phyloP scores from a whole-genome alignment of 2,329 filamentous ascomycete species.

The Colletotrichum shisoi region DNA sequence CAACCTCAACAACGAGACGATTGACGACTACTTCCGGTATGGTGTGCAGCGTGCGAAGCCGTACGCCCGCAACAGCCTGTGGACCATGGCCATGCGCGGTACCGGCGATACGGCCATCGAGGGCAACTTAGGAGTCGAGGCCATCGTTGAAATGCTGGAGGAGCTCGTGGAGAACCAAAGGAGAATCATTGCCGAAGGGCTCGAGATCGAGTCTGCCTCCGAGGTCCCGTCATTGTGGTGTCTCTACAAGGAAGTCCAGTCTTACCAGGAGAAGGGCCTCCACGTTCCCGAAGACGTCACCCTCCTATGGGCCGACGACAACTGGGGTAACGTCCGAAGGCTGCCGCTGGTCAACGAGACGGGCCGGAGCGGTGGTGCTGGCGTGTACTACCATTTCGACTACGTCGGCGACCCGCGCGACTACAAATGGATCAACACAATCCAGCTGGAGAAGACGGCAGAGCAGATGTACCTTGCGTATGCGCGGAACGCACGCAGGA shows the following conservation, averaged over 20 bases:
- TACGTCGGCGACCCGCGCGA: constrained; percentile 59
- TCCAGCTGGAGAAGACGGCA: constrained; percentile 67
- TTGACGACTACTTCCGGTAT: constrained; percentile 73
- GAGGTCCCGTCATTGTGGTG: constrained; percentile 75
- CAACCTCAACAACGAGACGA: constrained; percentile 72
- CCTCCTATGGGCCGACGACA: constrained; percentile 74
- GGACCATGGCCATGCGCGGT: constrained; percentile 76
- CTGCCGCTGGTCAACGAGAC: constrained; percentile 68
- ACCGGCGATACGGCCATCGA: constrained; percentile 70
- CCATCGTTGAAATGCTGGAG: constrained; percentile 67
- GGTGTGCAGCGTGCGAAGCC: constrained; percentile 71
- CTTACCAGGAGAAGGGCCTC: constrained; percentile 71
- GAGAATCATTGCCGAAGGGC: constrained; percentile 63
- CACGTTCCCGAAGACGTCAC: constrained; percentile 69
- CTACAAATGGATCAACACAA: constrained; percentile 71
- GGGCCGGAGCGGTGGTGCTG: constrained; percentile 66
- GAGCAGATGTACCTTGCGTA: constrained; percentile 69
- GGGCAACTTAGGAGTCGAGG: constrained; percentile 59
- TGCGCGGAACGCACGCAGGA: constrained; percentile 63
- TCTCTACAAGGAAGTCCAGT: constrained; percentile 77
- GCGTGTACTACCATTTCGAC: constrained; percentile 70
- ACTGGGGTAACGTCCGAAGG: constrained; percentile 71
- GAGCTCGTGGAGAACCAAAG: constrained; percentile 68
- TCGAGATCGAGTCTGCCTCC: constrained; percentile 58
- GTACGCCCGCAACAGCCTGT: constrained; percentile 70